phyloP scores from a whole-genome alignment of 179 eudicot species.

The Gypsophila paniculata region DNA sequence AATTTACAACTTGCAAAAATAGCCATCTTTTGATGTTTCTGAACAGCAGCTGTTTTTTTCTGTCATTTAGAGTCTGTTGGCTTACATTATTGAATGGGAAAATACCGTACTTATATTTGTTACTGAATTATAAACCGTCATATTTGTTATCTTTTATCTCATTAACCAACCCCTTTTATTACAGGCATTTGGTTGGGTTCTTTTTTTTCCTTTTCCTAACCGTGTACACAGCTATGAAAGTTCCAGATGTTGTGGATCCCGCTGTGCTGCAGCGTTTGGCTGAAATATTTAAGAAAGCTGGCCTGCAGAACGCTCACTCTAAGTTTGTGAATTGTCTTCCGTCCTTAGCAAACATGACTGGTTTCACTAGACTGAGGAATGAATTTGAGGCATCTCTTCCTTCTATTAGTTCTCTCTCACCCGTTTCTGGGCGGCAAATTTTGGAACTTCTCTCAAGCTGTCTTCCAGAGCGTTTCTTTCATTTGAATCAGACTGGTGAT shows the following conservation, averaged over 20 bases:
- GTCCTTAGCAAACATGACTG: conserved; percentile 34
- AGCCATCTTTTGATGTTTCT: not conserved
- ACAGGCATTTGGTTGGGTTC: conserved; percentile 60
- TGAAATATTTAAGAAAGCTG: conserved; percentile 35
- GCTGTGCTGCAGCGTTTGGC: conserved; percentile 29
- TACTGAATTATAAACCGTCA: not conserved
- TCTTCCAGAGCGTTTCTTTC: conserved; percentile 31
- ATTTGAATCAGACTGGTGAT: conserved; percentile 26
- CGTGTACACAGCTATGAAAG: conserved; percentile 44
- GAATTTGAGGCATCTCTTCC: conserved; percentile 32
- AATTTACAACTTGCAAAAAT: not conserved
- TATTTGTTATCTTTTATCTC: conserved; percentile 4
- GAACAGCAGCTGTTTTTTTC: not conserved
- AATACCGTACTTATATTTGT: not conserved
- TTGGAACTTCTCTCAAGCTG: conserved; percentile 38
- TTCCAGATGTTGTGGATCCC: conserved; percentile 36
- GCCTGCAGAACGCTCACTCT: conserved; percentile 30
- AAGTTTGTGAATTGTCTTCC: conserved; percentile 34
- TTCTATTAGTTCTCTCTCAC: conserved; percentile 27
- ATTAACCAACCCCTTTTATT: conserved; percentile 19
- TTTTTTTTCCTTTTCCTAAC: conserved; percentile 44
- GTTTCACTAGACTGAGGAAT: conserved; percentile 26
- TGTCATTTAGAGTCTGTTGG: not conserved
- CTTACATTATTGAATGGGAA: not conserved
- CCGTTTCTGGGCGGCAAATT: conserved; percentile 37